These are phyloP conservation scores for Tolypocladium sp. DNA, from an alignment of 2,329 filamentous ascomycete genomes.

Conservation along the genomic window DNA sequence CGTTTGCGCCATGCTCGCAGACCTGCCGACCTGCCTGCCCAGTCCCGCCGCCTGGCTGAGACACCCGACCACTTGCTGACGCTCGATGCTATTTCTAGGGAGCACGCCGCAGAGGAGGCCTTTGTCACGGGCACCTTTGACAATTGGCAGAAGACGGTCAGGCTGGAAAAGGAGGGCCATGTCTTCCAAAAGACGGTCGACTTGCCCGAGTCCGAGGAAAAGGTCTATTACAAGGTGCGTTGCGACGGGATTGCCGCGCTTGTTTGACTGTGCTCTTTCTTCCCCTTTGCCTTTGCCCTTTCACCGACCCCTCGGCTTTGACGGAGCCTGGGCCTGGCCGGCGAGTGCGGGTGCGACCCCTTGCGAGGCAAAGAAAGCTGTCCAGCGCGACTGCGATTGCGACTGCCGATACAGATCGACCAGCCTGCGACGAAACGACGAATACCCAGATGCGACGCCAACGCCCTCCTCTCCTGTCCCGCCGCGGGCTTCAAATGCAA, in stretches of 20 bases:
- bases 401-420: not conserved
- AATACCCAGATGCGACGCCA: not conserved
- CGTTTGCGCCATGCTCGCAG: not conserved
- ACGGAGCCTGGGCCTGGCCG: not conserved
- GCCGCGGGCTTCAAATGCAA: not conserved
- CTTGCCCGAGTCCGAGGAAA: slow-evolving; percentile 55
- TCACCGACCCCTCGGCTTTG: not conserved
- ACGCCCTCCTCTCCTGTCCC: not conserved
- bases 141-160: slow-evolving; percentile 80
- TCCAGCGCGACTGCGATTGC: not conserved
- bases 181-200: slow-evolving; percentile 74
- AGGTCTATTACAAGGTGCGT: slow-evolving; percentile 91
- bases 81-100: slow-evolving; percentile 44
- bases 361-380: not conserved
- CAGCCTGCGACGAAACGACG: not conserved
- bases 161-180: slow-evolving; percentile 67
- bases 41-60: not conserved
- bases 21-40: not conserved
- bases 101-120: slow-evolving; percentile 74
- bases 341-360: not conserved
- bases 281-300: not conserved
- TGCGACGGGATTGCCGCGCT: not conserved
- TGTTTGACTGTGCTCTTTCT: not conserved
- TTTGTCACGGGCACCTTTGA: slow-evolving; percentile 96
- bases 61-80: slow-evolving; percentile 3